Conservation (phyloP, 192 early-diverging fungal species). For the Radiomyces spectabilis region DNA sequence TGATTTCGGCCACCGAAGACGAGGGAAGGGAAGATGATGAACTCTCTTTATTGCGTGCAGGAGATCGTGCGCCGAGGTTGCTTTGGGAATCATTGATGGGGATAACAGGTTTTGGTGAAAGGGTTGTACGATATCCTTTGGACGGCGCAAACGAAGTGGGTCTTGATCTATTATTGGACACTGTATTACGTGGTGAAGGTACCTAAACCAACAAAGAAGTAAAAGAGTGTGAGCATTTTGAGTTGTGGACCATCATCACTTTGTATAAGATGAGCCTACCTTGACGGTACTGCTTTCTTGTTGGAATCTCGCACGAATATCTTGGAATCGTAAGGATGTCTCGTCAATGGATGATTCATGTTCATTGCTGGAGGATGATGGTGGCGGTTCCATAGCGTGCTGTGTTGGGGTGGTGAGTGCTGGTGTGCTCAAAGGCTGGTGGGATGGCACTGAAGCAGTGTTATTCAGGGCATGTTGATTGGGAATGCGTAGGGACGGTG, state of each 20-base stretch:
- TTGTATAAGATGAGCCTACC: neutral
- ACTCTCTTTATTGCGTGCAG: too few relatives aligned
- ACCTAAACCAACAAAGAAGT: neutral
- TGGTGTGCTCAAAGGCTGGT: too few relatives aligned
- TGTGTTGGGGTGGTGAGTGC: too few relatives aligned
- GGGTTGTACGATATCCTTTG: neutral
- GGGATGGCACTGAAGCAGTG: neutral
- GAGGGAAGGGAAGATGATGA: too few relatives aligned
- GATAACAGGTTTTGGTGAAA: too few relatives aligned
- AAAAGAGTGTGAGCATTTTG: too few relatives aligned
- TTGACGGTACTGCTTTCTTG: neutral
- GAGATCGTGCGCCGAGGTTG: too few relatives aligned
- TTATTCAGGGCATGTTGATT: neutral
- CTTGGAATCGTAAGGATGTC: neutral
- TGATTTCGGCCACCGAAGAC: too few relatives aligned
- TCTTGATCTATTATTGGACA: neutral
- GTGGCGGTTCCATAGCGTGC: too few relatives aligned
- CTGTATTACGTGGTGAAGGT: neutral
- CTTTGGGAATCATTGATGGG: too few relatives aligned
- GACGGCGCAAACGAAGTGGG: neutral
- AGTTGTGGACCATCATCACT: neutral
- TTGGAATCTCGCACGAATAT: neutral
- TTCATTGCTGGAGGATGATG: neutral
- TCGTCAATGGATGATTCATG: neutral
- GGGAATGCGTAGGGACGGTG: neutral